phyloP scores from a whole-genome alignment of 2,329 filamentous ascomycete genomes.

The Diaporthe batatas region DNA sequence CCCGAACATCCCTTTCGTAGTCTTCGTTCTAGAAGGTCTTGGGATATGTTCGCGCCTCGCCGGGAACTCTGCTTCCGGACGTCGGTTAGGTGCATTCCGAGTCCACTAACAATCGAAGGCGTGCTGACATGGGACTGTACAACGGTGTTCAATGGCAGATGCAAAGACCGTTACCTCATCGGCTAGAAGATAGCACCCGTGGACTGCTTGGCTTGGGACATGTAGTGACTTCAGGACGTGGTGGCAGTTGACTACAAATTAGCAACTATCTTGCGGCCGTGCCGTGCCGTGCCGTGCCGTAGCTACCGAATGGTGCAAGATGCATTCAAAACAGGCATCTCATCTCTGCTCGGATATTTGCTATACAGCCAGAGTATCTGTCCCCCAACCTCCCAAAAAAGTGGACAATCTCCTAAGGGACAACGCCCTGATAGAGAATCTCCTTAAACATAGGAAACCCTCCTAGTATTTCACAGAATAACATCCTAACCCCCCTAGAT shows the following conservation, averaged over 20 bases:
- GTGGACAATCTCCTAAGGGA: too few species aligned
- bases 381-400: too few species aligned
- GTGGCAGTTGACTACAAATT: not conserved
- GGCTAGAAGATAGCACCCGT: not conserved
- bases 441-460: too few species aligned
- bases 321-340: not conserved
- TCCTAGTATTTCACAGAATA: too few species aligned
- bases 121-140: not conserved
- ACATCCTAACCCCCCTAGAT: too few species aligned
- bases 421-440: too few species aligned
- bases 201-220: not conserved
- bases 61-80: not conserved
- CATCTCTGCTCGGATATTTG: too few species aligned
- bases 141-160: not conserved
- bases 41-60: not conserved
- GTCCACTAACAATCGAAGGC: not conserved
- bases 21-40: not conserved
- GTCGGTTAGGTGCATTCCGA: not conserved
- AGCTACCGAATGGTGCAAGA: not conserved
- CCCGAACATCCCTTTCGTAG: not conserved
- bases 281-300: too few species aligned
- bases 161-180: not conserved
- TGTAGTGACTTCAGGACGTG: not conserved
- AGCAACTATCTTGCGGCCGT: too few species aligned
- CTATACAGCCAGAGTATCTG: too few species aligned